A percentile compares a stretch with the other conserved stretches of the same genome.
Evolutionary conservation across 257 asterid species (phyloP).

Genomic region (Solanum pimpinellifolium): DNA sequence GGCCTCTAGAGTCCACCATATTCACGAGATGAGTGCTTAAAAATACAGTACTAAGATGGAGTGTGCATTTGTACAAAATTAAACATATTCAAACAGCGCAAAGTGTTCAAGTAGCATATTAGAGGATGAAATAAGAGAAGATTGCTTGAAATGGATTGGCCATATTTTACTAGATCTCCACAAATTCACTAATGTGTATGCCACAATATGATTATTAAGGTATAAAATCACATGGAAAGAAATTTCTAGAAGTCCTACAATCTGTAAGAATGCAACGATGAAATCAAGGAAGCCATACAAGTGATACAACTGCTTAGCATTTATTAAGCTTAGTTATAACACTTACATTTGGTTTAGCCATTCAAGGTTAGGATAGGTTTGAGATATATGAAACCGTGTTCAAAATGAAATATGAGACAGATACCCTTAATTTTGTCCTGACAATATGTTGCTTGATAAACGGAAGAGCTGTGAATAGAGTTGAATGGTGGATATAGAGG

Average conservation of each 20-base stretch:
- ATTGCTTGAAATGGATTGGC: neutral
- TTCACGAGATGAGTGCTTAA: neutral
- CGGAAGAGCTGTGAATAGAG: neutral
- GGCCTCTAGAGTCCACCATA: neutral
- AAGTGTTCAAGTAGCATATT: neutral
- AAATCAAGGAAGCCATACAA: neutral
- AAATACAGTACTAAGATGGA: neutral
- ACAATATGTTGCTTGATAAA: neutral
- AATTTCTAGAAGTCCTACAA: neutral
- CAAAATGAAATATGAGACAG: neutral
- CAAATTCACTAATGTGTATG: neutral
- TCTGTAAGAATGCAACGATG: neutral
- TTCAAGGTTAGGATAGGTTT: neutral
- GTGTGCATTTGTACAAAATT: neutral
- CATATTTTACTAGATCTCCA: neutral
- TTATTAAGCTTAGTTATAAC: neutral
- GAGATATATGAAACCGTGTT: neutral
- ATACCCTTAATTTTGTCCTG: neutral
- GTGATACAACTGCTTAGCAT: neutral
- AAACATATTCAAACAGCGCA: neutral
- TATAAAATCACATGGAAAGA: neutral
- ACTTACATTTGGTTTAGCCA: neutral
- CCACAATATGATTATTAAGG: neutral
- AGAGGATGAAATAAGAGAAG: neutral
- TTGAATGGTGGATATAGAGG: neutral